Base-by-base conservation (phyloP, 140 eudicot species). In the Eryngium alpinum region DNA sequence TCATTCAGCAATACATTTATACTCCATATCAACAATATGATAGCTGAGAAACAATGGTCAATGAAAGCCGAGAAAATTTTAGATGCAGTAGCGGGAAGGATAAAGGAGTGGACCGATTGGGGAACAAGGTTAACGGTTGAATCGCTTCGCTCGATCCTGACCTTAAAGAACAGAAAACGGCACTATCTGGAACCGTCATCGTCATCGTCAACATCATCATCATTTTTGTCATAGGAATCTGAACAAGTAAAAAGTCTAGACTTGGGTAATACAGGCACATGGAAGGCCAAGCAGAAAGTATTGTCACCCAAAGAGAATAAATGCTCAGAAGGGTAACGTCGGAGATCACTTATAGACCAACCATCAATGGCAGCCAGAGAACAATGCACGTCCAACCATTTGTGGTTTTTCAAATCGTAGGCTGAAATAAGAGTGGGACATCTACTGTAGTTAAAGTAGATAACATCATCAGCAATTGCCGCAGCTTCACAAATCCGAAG, bases 321-420 rank as follows among this genome's bases (percentile, higher is more conserved):
- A 6, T 62, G 11, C 27, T 21, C 11, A 62, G 6, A 62, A 14
- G 2, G 9, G 29, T 62, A 12, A 62, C 70, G 70, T n/a, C 10
- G 4, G 46, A 38, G 46, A 38, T 4, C 46, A 38, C 46, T 62
- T 62, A 62, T 62, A 29, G 24, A 21, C n/a, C 70, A 62, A 62
- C 70, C 70, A n/a, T 62, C 11, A 62, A 62, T 29, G n/a, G 27
- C 27, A 62, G 12, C n/a, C n/a, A 22, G 13, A 9, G 70, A 62
- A 27, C n/a, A 10, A 62, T 62, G 70, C 70, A 62, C 70, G 27
- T 62, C 27, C 70, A 62, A 62, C 70, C 70, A 62, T 29, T 62
- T 62, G 70, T 22, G 70, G 70, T 62, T n/a, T 62, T 62, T 62
- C 70, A 62, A 62, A 62, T 62, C 70, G 27, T 62, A 62, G 27